Evolutionary conservation across 768 basidiomycete species (phyloP), one percentile per base, ranked within the genome.

Genomic region (Rhodotorula kratochvilovae): DNA sequence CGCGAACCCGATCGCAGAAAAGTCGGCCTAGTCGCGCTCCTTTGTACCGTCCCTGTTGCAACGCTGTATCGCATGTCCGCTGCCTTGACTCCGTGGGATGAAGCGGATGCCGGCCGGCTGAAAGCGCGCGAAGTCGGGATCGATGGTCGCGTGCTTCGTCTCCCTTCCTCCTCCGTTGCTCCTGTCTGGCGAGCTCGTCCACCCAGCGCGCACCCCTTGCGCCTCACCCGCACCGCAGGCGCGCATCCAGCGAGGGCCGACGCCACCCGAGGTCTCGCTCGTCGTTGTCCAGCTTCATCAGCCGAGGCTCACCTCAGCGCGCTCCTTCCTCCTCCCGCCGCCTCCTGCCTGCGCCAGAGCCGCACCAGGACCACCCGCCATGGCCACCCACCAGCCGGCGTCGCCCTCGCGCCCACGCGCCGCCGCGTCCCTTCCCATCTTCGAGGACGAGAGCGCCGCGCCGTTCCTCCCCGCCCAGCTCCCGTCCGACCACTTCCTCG

Each of bases 1-100:
- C 79, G 89, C 94, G 35, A 98, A 98, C 80, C 95, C 95, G 25
- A 87, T 97, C 70, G 95, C 95, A 43, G 91, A 96, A 53, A 67
- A 68, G 48, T 50, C 45, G 33, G 56, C 65, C 23, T 57, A 57
- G 23, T 35, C 39, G 2, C 39, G 11, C 16, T 42, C 29, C 12
- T 29, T 11, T 29, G 51, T 53, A 29, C 51, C 15, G 10, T 35
- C 33, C 29, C 16, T 64, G 35, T 64, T 43, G 65, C 57, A 59
- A 61, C 39, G 23, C 25, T 46, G 45, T 46, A 35, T 35, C 36
- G 55, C 33, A 23, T 50, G 27, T 2, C 8, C 21, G 27, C 2
- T 1, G 31, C 21, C 8, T 55, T 55, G 54, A 35, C 13, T 36
- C 35, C 45, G 15, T 46, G 21, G 27, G 48, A 50, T 5, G 23